Conservation (phyloP, 306 rosid species). For the Acacia melanoxylon region DNA sequence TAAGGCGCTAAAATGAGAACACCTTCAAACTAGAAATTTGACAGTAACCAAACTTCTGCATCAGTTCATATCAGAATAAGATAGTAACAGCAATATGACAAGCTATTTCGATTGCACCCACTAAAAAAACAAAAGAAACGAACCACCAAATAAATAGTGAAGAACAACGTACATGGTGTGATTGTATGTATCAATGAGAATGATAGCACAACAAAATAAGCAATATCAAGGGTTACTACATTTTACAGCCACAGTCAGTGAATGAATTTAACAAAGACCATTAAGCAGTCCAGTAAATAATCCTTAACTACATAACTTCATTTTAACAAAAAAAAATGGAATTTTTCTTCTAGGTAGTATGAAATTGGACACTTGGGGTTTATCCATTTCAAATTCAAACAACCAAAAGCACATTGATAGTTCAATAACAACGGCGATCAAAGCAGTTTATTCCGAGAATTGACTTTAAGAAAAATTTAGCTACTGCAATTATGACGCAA, state of each 20-base stretch:
- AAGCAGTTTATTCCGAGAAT: not conserved
- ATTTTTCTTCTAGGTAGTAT: not conserved
- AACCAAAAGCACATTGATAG: not conserved
- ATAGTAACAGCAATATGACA: too few species aligned
- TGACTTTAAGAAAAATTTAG: not conserved
- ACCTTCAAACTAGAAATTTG: too few species aligned
- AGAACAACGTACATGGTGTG: slow-evolving; percentile 5
- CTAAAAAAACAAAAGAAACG: slow-evolving; percentile 31
- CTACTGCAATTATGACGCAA: too few species aligned
- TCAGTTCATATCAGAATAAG: too few species aligned
- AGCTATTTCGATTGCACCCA: slow-evolving; percentile 47
- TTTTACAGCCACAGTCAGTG: not conserved
- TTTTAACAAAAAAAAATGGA: not conserved
- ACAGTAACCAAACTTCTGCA: too few species aligned
- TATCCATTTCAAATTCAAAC: not conserved
- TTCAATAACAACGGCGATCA: not conserved
- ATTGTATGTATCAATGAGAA: not conserved
- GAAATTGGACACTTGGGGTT: not conserved
- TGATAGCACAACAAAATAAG: slow-evolving; percentile 10
- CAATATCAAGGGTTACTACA: not conserved
- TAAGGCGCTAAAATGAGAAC: too few species aligned
- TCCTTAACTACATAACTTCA: not conserved
- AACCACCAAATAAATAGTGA: not conserved
- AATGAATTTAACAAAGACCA: not conserved
- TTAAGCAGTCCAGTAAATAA: not conserved